phyloP scores from a whole-genome alignment of 345 rosid genomes.

The Chamaenerion angustifolium region DNA sequence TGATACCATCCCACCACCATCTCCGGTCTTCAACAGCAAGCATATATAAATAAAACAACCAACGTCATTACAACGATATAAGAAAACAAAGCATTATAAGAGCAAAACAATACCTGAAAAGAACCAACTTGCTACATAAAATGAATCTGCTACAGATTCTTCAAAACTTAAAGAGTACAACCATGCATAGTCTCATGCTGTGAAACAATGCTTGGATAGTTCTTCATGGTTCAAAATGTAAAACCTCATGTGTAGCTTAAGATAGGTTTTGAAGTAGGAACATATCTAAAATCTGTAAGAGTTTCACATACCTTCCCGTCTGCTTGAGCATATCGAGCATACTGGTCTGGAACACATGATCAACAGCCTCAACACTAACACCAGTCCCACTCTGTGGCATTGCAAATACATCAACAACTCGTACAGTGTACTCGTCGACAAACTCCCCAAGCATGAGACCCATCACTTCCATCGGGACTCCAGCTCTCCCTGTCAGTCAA shows the following conservation, averaged over 20 bases:
- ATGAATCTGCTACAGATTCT: no score
- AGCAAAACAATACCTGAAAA: neutral
- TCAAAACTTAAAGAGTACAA: no score
- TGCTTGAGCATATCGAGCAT: conserved; percentile 99
- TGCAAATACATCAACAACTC: conserved; percentile 96
- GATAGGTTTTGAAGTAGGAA: no score
- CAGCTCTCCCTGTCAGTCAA: conserved; percentile 64
- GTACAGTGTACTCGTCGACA: conserved; percentile 93
- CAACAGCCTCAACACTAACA: conserved; percentile 98
- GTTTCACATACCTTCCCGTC: conserved; percentile 59
- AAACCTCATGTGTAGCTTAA: no score
- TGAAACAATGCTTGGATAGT: no score
- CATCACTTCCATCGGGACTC: conserved; percentile 99
- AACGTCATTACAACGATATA: neutral
- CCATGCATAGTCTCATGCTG: no score
- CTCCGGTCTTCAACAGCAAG: conserved; percentile 58
- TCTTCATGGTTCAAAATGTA: no score
- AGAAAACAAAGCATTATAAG: neutral
- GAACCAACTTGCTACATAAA: neutral
- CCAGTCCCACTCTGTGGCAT: conserved; percentile 99
- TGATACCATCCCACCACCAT: conserved; percentile 99
- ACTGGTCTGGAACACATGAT: conserved; percentile 94
- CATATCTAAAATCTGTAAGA: neutral
- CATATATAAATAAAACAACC: neutral
- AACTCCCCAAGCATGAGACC: conserved; percentile 99